These are phyloP conservation scores for Aspergillus carbonarius DNA, from an alignment of 2,329 filamentous ascomycete species.

Conservation along the genomic window DNA sequence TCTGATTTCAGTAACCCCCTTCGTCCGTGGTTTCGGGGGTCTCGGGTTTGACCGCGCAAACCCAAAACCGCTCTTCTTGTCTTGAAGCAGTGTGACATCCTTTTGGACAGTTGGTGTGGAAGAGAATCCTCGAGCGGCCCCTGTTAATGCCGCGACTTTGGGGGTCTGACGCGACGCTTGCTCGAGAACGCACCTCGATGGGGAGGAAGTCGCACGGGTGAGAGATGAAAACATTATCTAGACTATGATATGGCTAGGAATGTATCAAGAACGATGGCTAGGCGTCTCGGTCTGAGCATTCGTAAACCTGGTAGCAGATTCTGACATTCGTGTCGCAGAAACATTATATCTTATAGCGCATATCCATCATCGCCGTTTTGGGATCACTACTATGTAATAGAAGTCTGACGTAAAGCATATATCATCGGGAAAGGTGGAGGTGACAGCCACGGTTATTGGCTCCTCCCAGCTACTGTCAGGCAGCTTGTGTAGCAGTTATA, in stretches of 20 bases:
- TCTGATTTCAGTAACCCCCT: conserved; percentile 56
- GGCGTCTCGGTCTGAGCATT: background rate
- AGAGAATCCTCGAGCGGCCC: conserved; percentile 19
- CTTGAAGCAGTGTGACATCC: conserved; percentile 45
- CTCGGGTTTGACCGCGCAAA: conserved; percentile 53
- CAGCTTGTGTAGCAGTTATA: too few relatives aligned
- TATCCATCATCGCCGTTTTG: background rate
- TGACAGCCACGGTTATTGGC: background rate
- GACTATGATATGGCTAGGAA: background rate
- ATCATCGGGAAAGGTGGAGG: background rate
- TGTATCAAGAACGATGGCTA: background rate
- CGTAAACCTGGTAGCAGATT: background rate
- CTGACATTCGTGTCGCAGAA: background rate
- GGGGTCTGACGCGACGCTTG: conserved; percentile 9
- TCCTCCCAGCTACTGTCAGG: background rate
- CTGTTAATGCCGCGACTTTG: conserved; percentile 8
- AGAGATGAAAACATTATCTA: conserved; percentile 11
- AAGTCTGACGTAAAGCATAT: conserved; percentile 2
- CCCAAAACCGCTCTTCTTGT: conserved; percentile 51
- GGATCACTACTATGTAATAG: background rate
- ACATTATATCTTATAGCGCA: background rate
- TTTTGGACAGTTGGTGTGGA: conserved; percentile 17
- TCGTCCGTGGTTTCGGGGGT: conserved; percentile 50
- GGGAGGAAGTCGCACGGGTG: conserved; percentile 2
- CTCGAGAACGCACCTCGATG: conserved; percentile 8